Evolutionary conservation across 345 rosid genomes (phyloP), one percentile per base, ranked within the genome.

Genomic region (Hibiscus trionum): DNA sequence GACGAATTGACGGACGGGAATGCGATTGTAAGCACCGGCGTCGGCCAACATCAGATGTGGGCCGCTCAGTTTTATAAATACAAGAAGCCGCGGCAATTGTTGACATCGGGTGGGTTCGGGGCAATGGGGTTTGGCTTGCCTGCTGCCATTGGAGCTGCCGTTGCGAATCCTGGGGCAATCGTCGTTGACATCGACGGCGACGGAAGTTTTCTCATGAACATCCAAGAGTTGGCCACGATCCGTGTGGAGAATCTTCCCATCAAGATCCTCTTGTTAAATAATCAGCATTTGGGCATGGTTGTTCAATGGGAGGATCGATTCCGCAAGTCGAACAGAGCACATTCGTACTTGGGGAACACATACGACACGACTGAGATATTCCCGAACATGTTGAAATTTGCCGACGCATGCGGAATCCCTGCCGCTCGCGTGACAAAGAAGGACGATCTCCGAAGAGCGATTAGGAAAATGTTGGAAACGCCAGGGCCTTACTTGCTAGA

Each of bases 101-200:
- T 91, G 76, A 85, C 98, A 2, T 91, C 96, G 0, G 93, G 83
- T 2, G 98, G 98, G 1, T 83, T 94, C 10, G 98, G 98, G 17
- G 98, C 98, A 44, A 94, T 91, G 98, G 97, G 98, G 63, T 94
- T 94, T 39, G 98, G 98, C 60, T 79, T 94, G 66, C 98, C 96
- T 1, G 96, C 97, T 77, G 96, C 98, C 0, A 84, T 52, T 6
- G 57, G 21, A n/a, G 24, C 57, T n/a, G 24, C 57, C n/a, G 57
- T 52, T n/a, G 24, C 57, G 10, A 52, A 52, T 49, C 57, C 57
- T 2, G 57, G 57, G 21, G 24, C 24, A 5, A 7, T 6, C 5
- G 10, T 52, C 1, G 96, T 91, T 16, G 98, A 91, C 67, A 90
- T 94, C 52, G 97, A 94, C 55, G 97, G 98, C 0, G 96, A 49